Base-by-base conservation (phyloP, 805 yeast genomes). In the Lipomyces sp. region DNA sequence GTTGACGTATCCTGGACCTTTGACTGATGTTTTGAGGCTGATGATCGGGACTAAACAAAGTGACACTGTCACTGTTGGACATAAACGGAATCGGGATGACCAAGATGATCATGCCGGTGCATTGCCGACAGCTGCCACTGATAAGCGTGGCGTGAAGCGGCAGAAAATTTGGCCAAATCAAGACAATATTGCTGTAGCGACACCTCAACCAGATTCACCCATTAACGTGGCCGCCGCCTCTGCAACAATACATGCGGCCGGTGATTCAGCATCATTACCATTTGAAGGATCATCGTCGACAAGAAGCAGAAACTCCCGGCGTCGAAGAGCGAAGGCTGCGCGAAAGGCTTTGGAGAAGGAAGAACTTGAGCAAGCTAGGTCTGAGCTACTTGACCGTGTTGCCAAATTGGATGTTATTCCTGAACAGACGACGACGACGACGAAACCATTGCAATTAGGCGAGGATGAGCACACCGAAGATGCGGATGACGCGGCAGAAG, bases 271-370 rank as follows among this genome's bases (percentile, higher is more conserved):
- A n/a, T 45, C 60, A 6, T 6, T 61, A 10, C 57, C 60, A 13
- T 57, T 18, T 24, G 32, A 57, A 18, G 60, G 60, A 15, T 13
- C 58, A 18, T 30, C 5, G 5, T 32, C 60, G 6, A 57, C 60
- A 29, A 29, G 18, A 24, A 18, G 60, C 33, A 58, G 60, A 18
- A 57, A 57, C 24, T 60, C 60, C 18, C 33, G 60, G 29, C 33
- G 60, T 29, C 60, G 60, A 13, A 29, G 39, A 61, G 32, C 57
- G 15, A 57, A 48, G 32, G 56, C 32, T 18, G 45, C 11, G 30
- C 53, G 62, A 8, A 29, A 30, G 57, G 29, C 15, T 5, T n/a
- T 57, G 13, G 60, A 39, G 29, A 11, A 30, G 29, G 29, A 24
- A 2, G 7, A 11, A 10, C 18, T 42, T 15, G 48, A 42, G 48